Percentiles rank a stretch among this genome's conserved stretches.
Conservation (phyloP, 805 yeast genomes). For the Myxozyma neotropica region DNA sequence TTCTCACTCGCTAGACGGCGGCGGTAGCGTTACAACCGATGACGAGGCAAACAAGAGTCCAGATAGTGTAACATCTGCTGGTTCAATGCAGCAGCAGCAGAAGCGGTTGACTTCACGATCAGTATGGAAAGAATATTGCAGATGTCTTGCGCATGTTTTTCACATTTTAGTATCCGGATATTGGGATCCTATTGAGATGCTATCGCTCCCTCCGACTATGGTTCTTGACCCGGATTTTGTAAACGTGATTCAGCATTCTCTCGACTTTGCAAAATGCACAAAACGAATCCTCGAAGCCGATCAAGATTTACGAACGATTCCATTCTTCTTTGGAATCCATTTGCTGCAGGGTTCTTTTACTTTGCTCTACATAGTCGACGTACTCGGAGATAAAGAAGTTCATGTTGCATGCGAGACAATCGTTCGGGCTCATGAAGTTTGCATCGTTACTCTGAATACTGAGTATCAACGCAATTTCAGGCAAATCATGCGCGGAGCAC, state of each 20-base stretch:
- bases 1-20: neutral
- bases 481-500: constrained; percentile 40
- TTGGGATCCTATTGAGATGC: constrained; percentile 41
- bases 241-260: constrained; percentile 37
- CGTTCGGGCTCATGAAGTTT: constrained; percentile 42
- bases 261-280: constrained; percentile 37
- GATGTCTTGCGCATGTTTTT: constrained; percentile 37
- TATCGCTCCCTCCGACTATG: constrained; percentile 34
- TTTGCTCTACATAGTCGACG: constrained; percentile 37
- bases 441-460: constrained; percentile 40
- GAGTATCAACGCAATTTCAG: constrained; percentile 41
- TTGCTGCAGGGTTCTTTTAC: constrained; percentile 39
- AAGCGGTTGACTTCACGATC: constrained; percentile 15
- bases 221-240: constrained; percentile 36
- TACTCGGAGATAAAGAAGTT: constrained; percentile 37
- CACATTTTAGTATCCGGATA: constrained; percentile 38
- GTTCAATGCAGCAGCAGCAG: constrained; percentile 28
- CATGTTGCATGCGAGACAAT: constrained; percentile 39
- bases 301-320: constrained; percentile 39
- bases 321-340: constrained; percentile 41
- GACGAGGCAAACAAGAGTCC: constrained; percentile 7
- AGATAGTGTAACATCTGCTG: constrained; percentile 32
- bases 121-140: constrained; percentile 30
- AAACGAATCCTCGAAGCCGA: constrained; percentile 39
- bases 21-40: neutral